Evolutionary conservation across 805 yeast genomes (phyloP).

Genomic region (Yamadazyma paraphyllophila): DNA sequence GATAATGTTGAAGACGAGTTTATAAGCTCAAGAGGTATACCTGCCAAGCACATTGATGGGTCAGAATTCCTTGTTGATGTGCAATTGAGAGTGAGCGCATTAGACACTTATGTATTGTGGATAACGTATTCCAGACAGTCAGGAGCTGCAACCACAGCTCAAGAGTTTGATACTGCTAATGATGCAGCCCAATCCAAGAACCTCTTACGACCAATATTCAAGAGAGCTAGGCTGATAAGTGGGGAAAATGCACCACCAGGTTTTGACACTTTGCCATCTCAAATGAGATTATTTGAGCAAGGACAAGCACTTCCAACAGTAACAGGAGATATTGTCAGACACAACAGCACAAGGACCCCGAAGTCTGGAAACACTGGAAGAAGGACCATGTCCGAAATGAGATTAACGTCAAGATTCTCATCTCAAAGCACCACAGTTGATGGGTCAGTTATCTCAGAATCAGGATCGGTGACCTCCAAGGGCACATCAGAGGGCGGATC

Average conservation of each 20-base stretch:
- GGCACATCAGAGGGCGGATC: constrained; percentile 12
- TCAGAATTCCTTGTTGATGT: constrained; percentile 64
- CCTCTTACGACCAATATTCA: constrained; percentile 12
- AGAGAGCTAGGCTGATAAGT: constrained; percentile 16
- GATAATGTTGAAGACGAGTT: constrained; percentile 37
- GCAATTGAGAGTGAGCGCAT: constrained; percentile 69
- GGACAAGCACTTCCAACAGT: constrained; percentile 19
- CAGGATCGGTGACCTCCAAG: constrained; percentile 42
- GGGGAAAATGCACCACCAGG: constrained; percentile 5
- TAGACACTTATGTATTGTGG: constrained; percentile 70
- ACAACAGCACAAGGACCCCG: constrained; percentile 31
- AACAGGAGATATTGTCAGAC: constrained; percentile 28
- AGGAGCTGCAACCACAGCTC: neutral
- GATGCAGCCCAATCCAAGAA: neutral
- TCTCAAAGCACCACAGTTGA: constrained; percentile 1
- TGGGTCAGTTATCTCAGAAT: neutral
- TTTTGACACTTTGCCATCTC: constrained; percentile 48
- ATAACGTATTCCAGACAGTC: constrained; percentile 69
- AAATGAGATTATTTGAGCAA: constrained; percentile 44
- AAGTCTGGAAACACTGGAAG: neutral
- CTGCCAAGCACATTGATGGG: constrained; percentile 72
- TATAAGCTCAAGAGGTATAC: constrained; percentile 61
- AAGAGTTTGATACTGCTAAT: neutral
- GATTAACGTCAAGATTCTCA: neutral
- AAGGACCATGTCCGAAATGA: neutral